Base-by-base conservation (phyloP, 768 basidiomycete genomes). In the Collybia nuda region DNA sequence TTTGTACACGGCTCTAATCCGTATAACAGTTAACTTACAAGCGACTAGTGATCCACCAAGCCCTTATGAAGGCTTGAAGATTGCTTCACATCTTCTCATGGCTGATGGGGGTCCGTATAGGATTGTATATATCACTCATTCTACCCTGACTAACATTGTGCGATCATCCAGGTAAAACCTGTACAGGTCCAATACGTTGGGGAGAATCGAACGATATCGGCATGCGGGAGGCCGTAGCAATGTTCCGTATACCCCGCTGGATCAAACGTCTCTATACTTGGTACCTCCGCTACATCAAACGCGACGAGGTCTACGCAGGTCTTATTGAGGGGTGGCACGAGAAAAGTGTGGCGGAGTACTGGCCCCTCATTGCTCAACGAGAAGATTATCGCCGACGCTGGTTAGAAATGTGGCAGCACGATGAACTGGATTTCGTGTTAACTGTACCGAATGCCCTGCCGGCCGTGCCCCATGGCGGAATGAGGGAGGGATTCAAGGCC, bases 391-490 rank as follows among this genome's bases (percentile, higher is more conserved):
- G 72, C 62, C 56, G 51, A 1, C 63, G 54, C 35, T 79, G 77
- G 77, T 71, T 71, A 52, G 76, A 67, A 48, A 71, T 61, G 56
- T 73, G 62, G 69, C 59, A 67, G 43, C 60, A 66, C 35, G 62
- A 73, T 58, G 63, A 73, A 23, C 60, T 86, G 19, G 84, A 86
- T 62, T 85, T 78, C 60, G 65, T 84, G 19, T 68, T 83, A 43
- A 84, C 76, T 2, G 83, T 80, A 8, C 83, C 80, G 4, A 80
- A 83, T 60, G 71, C 78, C 24, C 61, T 78, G 26, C 79, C 83
- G 15, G 82, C 82, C 1, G 69, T 82, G 2, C 79, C 78, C 5
- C 78, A 81, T 52, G 63, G 69, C 1, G 79, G 79, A 0, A 79
- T 77, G 78, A 77, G 72, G 49, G 69, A 77, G 21, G 76, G 77